A percentile compares a stretch with the other conserved stretches of the same genome.
These are phyloP conservation scores for Bolboschoenoplectus hybrid DNA, from an alignment of 202 grass and related monocot species.

Conservation along the genomic window DNA sequence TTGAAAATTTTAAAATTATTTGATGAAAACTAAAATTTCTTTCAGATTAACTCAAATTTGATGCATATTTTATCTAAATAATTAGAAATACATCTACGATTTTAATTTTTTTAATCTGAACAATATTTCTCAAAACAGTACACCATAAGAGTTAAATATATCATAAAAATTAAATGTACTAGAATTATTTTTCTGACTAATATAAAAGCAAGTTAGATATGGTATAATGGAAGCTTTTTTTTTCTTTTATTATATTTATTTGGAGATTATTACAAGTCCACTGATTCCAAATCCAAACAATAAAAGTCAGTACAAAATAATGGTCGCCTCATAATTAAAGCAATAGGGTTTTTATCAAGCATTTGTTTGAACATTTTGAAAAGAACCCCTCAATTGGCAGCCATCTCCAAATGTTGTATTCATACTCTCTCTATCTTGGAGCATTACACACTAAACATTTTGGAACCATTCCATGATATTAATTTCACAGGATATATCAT, in stretches of 20 bases:
- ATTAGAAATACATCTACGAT: too few species aligned
- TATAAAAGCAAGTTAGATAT: too few species aligned
- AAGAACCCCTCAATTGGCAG: not conserved
- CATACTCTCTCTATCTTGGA: not conserved
- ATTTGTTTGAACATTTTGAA: constrained; percentile 28
- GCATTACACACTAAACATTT: not conserved
- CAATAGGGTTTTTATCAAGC: not conserved
- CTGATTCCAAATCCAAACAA: not conserved
- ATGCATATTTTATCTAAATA: too few species aligned
- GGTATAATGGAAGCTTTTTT: not conserved
- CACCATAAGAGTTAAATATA: too few species aligned
- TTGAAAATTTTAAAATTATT: too few species aligned
- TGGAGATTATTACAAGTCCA: not conserved
- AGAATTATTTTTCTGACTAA: too few species aligned
- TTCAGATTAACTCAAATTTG: too few species aligned
- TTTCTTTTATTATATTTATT: not conserved
- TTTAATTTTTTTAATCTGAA: too few species aligned
- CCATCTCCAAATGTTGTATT: constrained; percentile 1
- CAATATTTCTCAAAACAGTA: too few species aligned
- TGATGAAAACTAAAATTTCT: too few species aligned
- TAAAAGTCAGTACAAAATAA: not conserved
- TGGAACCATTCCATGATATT: not conserved
- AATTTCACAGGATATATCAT: not conserved
- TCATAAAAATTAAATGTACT: too few species aligned
- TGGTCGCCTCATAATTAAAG: not conserved